phyloP scores from a whole-genome alignment of 495 filamentous ascomycete species.

The Trichoderma parareesei region DNA sequence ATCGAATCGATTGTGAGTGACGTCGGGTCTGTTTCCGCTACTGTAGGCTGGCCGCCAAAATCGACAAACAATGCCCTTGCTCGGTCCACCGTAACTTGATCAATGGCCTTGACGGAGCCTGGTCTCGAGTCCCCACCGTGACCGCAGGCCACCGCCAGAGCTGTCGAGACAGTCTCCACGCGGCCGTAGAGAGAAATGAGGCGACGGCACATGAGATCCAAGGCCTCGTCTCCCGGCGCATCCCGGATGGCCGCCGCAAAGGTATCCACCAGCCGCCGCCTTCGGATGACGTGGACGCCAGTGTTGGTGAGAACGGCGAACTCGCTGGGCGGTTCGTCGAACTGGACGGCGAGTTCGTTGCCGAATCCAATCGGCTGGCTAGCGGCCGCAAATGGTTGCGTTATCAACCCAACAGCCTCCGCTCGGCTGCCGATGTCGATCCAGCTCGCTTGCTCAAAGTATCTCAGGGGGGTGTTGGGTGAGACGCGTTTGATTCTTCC shows the following conservation, averaged over 20 bases:
- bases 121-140: constrained; percentile 70
- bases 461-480: constrained; percentile 41
- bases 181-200: constrained; percentile 80
- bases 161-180: constrained; percentile 77
- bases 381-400: constrained; percentile 58
- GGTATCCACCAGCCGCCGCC: constrained; percentile 82
- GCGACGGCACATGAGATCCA: constrained; percentile 69
- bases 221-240: constrained; percentile 66
- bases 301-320: constrained; percentile 85
- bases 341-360: constrained; percentile 92
- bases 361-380: constrained; percentile 74
- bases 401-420: constrained; percentile 70
- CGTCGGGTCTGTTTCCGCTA: constrained; percentile 66
- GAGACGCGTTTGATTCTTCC: constrained; percentile 60
- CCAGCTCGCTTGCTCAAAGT: constrained; percentile 68
- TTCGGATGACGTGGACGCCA: constrained; percentile 75
- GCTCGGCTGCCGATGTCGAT: constrained; percentile 59
- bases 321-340: constrained; percentile 70
- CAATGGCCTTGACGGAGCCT: constrained; percentile 63
- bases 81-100: constrained; percentile 70
- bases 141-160: constrained; percentile 92
- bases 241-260: constrained; percentile 72
- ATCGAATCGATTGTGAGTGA: constrained; percentile 64
- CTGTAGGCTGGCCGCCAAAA: constrained; percentile 70
- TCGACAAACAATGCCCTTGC: constrained; percentile 85